Evolutionary conservation across 2,329 filamentous ascomycete genomes (phyloP).

Genomic region (Fonsecaea nubica): DNA sequence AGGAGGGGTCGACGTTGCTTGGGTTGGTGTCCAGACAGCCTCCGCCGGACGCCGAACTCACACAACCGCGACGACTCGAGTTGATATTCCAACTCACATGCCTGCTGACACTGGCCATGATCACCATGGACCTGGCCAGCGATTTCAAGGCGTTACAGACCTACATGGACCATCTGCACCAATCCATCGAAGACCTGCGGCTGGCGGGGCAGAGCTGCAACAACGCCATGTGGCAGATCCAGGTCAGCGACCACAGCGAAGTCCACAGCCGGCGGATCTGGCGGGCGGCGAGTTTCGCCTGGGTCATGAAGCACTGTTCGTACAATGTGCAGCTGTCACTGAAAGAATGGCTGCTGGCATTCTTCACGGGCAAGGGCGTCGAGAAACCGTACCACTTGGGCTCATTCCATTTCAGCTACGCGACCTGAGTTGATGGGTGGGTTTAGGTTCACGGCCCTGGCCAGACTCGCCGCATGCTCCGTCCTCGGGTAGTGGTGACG

Average conservation of each 20-base stretch:
- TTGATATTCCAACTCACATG: conserved; percentile 35
- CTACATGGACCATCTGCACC: conserved; percentile 34
- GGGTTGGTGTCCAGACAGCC: conserved; percentile 26
- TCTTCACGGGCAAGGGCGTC: conserved; percentile 31
- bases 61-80: conserved; percentile 30
- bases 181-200: conserved; percentile 26
- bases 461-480: too few species aligned
- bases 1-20: conserved; percentile 26
- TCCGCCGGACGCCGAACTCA: conserved; percentile 21
- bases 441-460: too few species aligned
- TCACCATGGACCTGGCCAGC: conserved; percentile 29
- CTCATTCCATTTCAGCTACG: conserved; percentile 35
- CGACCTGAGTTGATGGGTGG: conserved; percentile 13
- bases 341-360: conserved; percentile 32
- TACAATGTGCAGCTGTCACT: conserved; percentile 31
- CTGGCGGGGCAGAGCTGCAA: conserved; percentile 31
- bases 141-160: conserved; percentile 30
- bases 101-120: conserved; percentile 29
- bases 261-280: conserved; percentile 32
- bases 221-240: conserved; percentile 37
- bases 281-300: conserved; percentile 30
- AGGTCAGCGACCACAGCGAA: conserved; percentile 32
- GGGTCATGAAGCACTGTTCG: conserved; percentile 33
- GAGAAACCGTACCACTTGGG: conserved; percentile 25
- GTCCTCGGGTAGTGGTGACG: too few species aligned